Evolutionary conservation across 805 yeast species (phyloP).

Genomic region (Candida nonsorbophila): DNA sequence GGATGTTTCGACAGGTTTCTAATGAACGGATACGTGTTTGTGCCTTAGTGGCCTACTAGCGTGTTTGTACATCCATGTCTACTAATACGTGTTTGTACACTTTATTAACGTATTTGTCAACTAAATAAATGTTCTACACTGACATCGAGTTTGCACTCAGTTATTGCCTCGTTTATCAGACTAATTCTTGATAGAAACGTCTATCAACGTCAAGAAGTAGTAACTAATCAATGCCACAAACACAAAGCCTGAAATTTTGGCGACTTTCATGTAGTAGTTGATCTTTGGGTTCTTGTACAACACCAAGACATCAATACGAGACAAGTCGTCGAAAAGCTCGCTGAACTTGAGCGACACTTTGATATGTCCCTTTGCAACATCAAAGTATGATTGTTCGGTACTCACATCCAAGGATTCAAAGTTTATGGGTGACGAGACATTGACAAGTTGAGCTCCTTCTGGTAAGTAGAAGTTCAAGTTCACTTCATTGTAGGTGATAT

Average conservation of each 20-base stretch:
- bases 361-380: constrained; percentile 71
- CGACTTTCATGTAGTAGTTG: constrained; percentile 59
- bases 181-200: constrained; percentile 20
- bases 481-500: constrained; percentile 62
- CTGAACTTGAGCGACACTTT: constrained; percentile 55
- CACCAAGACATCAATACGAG: constrained; percentile 50
- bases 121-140: neutral
- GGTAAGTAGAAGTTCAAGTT: constrained; percentile 69
- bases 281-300: constrained; percentile 55
- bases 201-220: constrained; percentile 36
- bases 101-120: neutral
- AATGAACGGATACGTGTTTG: no score
- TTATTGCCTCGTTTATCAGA: no score
- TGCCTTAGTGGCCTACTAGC: no score
- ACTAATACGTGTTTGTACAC: no score
- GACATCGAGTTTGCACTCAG: neutral
- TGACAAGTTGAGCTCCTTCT: constrained; percentile 67
- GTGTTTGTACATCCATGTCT: no score
- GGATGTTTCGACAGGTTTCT: no score
- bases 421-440: constrained; percentile 52
- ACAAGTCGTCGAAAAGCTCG: constrained; percentile 67
- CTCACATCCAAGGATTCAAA: constrained; percentile 23
- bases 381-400: constrained; percentile 60
- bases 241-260: constrained; percentile 56
- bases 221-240: constrained; percentile 55